Conservation (phyloP, 768 basidiomycete species). For the Strobilomyces echinocephalus region DNA sequence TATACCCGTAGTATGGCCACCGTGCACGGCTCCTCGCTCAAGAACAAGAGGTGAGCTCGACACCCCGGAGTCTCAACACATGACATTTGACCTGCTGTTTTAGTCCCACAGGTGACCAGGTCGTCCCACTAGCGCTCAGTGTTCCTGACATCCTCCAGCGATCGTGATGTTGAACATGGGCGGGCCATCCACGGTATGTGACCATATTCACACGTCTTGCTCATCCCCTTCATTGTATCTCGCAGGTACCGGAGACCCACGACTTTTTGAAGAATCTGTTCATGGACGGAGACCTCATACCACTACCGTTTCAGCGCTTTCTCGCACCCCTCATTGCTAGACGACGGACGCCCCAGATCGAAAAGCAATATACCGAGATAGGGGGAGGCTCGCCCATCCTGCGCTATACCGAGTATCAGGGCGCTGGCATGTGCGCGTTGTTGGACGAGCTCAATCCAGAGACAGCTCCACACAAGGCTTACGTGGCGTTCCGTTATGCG, state of each 20-base stretch:
- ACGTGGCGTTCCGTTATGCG: conserved; percentile 94
- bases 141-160: conserved; percentile 40
- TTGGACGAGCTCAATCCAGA: conserved; percentile 92
- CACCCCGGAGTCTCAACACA: background rate
- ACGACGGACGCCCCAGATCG: conserved; percentile 87
- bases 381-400: conserved; percentile 97
- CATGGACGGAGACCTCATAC: conserved; percentile 89
- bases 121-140: background rate
- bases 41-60: conserved; percentile 40
- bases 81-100: conserved; percentile 10
- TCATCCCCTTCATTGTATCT: conserved; percentile 4
- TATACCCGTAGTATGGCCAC: conserved; percentile 42
- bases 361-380: conserved; percentile 90
- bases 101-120: conserved; percentile 58
- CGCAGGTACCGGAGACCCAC: conserved; percentile 84
- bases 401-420: conserved; percentile 83
- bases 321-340: conserved; percentile 87
- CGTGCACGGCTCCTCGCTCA: conserved; percentile 34
- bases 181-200: conserved; percentile 81
- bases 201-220: background rate
- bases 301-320: conserved; percentile 84
- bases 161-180: conserved; percentile 99
- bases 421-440: conserved; percentile 81
- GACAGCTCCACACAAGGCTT: conserved; percentile 93
- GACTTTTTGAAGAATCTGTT: conserved; percentile 92